Percentiles rank a stretch among this genome's conserved stretches.
Evolutionary conservation across 116 monocot species (phyloP).

Genomic region (Trichopus zeylanicus): DNA sequence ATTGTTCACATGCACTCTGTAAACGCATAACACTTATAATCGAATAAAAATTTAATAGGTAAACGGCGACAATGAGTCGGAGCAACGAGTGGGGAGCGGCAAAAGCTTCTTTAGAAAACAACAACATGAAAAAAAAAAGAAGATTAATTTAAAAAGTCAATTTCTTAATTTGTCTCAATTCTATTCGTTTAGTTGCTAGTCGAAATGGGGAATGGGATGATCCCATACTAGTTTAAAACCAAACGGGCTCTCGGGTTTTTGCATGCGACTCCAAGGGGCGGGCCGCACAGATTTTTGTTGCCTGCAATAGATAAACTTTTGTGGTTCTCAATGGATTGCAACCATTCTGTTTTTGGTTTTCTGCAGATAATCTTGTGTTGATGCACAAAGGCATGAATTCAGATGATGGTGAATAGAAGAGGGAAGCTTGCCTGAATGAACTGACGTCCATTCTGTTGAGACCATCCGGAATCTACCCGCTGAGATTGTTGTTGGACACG

Average conservation of each 20-base stretch:
- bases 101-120: too few species aligned
- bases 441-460: constrained; percentile 26
- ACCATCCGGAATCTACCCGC: constrained; percentile 43
- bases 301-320: constrained; percentile 14
- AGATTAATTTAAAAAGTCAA: too few species aligned
- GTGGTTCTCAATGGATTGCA: too few species aligned
- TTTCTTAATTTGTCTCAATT: too few species aligned
- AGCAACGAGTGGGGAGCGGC: too few species aligned
- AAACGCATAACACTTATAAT: too few species aligned
- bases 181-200: too few species aligned
- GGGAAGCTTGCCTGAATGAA: constrained; percentile 51
- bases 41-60: too few species aligned
- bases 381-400: neutral
- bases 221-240: constrained; percentile 7
- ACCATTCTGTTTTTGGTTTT: neutral
- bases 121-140: too few species aligned
- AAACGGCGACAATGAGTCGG: too few species aligned
- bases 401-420: neutral
- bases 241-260: neutral
- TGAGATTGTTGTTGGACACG: constrained; percentile 47
- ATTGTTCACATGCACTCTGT: too few species aligned
- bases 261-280: constrained; percentile 26
- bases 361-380: neutral
- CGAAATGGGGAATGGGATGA: constrained; percentile 1
- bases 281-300: constrained; percentile 64